These are phyloP conservation scores for Alternaria atra DNA, from an alignment of 2,329 filamentous ascomycete species.

Conservation along the genomic window DNA sequence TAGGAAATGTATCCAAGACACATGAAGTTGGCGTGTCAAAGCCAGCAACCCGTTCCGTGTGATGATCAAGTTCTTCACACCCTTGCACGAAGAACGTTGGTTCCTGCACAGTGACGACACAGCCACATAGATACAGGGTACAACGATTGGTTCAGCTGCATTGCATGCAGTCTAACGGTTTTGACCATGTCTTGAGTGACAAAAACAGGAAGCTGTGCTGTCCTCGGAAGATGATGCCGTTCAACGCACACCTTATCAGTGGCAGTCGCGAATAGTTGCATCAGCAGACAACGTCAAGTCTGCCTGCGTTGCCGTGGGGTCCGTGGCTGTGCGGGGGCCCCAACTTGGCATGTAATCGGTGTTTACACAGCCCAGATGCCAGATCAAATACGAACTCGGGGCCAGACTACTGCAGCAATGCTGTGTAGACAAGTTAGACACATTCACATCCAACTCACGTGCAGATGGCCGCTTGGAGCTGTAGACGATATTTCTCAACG, in stretches of 20 bases:
- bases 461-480: neutral
- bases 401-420: neutral
- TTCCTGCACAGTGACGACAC: constrained; percentile 16
- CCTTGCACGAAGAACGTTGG: neutral
- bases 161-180: neutral
- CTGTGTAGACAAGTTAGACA: neutral
- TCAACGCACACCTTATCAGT: neutral
- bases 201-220: neutral
- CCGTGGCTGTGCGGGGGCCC: constrained; percentile 11
- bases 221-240: constrained; percentile 7
- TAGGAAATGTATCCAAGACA: neutral
- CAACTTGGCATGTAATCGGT: constrained; percentile 2
- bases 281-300: constrained; percentile 5
- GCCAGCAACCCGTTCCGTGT: neutral
- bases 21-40: neutral
- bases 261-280: constrained; percentile 14
- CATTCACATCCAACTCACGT: neutral
- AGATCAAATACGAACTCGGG: neutral
- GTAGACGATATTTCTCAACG: neutral
- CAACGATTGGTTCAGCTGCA: neutral
- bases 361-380: constrained; percentile 1
- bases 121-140: neutral
- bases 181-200: neutral
- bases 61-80: constrained; percentile 4
- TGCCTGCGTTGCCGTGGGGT: constrained; percentile 10